Evolutionary conservation across 768 basidiomycete genomes (phyloP), one percentile per base, ranked within the genome.

Genomic region (Coprinopsis cinerea): DNA sequence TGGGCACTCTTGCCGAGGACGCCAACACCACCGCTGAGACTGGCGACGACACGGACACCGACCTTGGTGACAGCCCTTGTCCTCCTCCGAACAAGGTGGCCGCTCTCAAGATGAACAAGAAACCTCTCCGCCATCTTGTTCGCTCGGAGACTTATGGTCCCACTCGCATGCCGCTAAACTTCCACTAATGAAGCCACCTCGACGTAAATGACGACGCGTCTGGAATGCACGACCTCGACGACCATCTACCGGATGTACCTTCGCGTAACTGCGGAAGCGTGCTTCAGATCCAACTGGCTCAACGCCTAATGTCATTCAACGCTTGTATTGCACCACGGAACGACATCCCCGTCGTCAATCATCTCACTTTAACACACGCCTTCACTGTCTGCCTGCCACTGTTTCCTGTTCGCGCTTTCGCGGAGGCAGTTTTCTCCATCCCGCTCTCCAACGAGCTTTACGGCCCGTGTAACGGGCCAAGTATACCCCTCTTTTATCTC

Each of bases 31-130:
- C 77, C 10, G 68, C 72, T 28, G 81, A 83, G 26, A 77, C 75
- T 25, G 88, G 89, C 32, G 51, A 52, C 34, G 88, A 88, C 49
- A 86, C 84, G 37, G 86, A 88, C 47, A 80, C 78, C 4, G 87
- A 89, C 56, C 64, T 89, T 37, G 89, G 88, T 13, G 89, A 88
- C 58, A 92, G 90, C 58, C 92, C 92, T 3, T 95, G 92, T 67
- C 89, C 89, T 2, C 84, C 88, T 41, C 82, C 85, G 10, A 80
- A 75, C 27, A 88, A 85, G 60, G 69, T 67, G 34, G 63, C 67
- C 37, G 64, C 68, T 18, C 73, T 78, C 48, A 83, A 83, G 63
- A 72, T 67, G 59, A 87, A 82, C 67, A 82, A 79, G 64, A 54
- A 73, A 17, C 68, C 61, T 22, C 73, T 77, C 32, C 68, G 61